Evolutionary conservation across 2,329 filamentous ascomycete species (phyloP).

Genomic region (Calonectria pseudoturangicola): DNA sequence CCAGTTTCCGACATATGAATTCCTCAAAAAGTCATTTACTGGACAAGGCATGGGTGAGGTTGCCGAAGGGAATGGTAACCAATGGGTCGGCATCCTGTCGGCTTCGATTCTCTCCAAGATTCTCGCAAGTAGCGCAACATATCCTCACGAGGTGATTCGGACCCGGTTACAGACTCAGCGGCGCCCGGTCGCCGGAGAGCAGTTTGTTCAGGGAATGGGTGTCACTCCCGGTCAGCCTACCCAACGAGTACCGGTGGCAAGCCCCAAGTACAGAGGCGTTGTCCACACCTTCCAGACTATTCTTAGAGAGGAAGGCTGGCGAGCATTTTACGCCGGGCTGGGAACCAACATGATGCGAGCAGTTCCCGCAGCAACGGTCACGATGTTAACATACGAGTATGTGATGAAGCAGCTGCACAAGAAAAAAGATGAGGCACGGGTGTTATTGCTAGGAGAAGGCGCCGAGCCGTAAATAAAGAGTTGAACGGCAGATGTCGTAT

Average conservation of each 20-base stretch:
- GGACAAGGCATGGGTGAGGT: conserved; percentile 88
- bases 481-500: conserved; percentile 26
- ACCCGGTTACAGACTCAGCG: conserved; percentile 96
- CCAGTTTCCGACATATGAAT: conserved; percentile 97
- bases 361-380: conserved; percentile 95
- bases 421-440: conserved; percentile 62
- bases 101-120: conserved; percentile 97
- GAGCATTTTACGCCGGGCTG: conserved; percentile 97
- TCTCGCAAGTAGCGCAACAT: conserved; percentile 94
- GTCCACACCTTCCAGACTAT: conserved; percentile 90
- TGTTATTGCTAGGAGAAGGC: conserved; percentile 45
- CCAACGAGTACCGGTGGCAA: conserved; percentile 54
- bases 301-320: conserved; percentile 92
- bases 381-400: conserved; percentile 97
- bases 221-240: conserved; percentile 57
- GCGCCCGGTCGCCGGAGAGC: conserved; percentile 76
- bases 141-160: conserved; percentile 96
- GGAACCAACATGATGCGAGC: conserved; percentile 98
- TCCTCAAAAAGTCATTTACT: conserved; percentile 91
- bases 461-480: conserved; percentile 44
- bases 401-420: conserved; percentile 73
- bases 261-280: conserved; percentile 83
- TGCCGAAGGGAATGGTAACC: conserved; percentile 67
- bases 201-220: conserved; percentile 70
- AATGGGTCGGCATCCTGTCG: conserved; percentile 89